Base-by-base conservation (phyloP, 805 yeast genomes). In the Candida vartiovaarae region DNA sequence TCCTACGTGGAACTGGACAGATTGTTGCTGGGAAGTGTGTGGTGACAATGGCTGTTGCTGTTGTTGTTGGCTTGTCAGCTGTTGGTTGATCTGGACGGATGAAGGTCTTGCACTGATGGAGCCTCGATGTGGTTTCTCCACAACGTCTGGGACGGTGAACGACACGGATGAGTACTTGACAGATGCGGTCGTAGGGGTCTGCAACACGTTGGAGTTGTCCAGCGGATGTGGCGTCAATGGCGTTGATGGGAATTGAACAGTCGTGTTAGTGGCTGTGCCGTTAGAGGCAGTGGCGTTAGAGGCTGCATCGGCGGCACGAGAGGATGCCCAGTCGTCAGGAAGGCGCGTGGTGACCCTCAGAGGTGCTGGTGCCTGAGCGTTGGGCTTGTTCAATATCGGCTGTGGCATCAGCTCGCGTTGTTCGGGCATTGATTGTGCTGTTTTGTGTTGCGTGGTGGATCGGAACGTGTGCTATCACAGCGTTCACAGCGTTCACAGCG, bases 61-160 rank as follows among this genome's bases (percentile, higher is more conserved):
- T 32, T 33, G 36, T 20, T 34, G 36, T 34, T 34, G 36, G 5
- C 6, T 6, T 31, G 33, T 38, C 11, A 29, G 28, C 47, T 43
- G 42, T 25, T 54, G 52, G 37, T 43, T 48, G 34, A 64, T 51
- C 15, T 62, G 60, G 5, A 67, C 62, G 11, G 68, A 64, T 4
- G 77, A 70, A 1, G 81, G 78, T 48, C 74, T 65, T 1, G 78
- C 72, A 37, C 78, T 71, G 41, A 77, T 76, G 2, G 82, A 76
- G n/a, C 80, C 78, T 44, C 83, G 61, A 50, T 77, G 78, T 1
- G 67, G 58, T 48, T 72, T 73, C 25, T 67, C 70, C 25, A 59
- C 57, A 6, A 51, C 60, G 8, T 70, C 60, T 1, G 75, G 72
- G 20, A 71, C 74, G 23, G 73, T 74, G 52, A 75, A 75, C 3